A percentile compares a stretch with the other conserved stretches of the same genome.
These are phyloP conservation scores for Garcia nutans DNA, from an alignment of 345 rosid species.

Conservation along the genomic window DNA sequence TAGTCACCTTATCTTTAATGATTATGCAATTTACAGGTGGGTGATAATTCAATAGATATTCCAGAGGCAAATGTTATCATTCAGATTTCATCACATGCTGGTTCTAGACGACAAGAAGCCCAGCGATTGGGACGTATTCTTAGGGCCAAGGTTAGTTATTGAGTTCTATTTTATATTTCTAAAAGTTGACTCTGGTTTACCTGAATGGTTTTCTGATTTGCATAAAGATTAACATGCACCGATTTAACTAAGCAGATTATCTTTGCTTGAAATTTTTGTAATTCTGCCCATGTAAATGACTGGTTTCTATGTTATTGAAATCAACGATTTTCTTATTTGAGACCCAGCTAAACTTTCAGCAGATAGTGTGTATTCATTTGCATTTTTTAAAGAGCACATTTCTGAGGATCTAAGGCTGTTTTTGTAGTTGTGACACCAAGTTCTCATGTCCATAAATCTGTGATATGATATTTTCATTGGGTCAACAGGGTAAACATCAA, in stretches of 20 bases:
- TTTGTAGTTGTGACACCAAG: background rate
- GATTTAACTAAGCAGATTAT: background rate
- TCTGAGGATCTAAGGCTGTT: background rate
- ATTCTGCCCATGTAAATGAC: background rate
- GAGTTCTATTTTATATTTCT: background rate
- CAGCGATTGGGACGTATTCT: slow-evolving; percentile 98
- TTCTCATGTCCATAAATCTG: background rate
- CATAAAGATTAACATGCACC: background rate
- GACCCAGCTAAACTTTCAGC: slow-evolving; percentile 2
- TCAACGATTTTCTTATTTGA: background rate
- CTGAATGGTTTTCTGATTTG: slow-evolving; percentile 1
- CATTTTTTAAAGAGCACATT: background rate
- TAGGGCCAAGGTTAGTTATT: slow-evolving; percentile 77
- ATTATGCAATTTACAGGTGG: slow-evolving; percentile 58
- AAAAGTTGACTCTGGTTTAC: background rate
- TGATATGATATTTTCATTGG: background rate
- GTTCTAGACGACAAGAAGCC: slow-evolving; percentile 98
- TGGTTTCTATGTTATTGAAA: background rate
- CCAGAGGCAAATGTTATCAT: slow-evolving; percentile 98
- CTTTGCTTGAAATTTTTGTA: background rate
- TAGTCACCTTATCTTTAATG: slow-evolving; percentile 4
- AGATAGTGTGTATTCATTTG: background rate
- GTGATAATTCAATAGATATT: slow-evolving; percentile 97
- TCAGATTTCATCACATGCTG: slow-evolving; percentile 97
- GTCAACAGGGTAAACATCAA: slow-evolving; percentile 77